A percentile compares a stretch with the other conserved stretches of the same genome.
phyloP scores from a whole-genome alignment of 768 basidiomycete species.

The Sutorius australiensis region DNA sequence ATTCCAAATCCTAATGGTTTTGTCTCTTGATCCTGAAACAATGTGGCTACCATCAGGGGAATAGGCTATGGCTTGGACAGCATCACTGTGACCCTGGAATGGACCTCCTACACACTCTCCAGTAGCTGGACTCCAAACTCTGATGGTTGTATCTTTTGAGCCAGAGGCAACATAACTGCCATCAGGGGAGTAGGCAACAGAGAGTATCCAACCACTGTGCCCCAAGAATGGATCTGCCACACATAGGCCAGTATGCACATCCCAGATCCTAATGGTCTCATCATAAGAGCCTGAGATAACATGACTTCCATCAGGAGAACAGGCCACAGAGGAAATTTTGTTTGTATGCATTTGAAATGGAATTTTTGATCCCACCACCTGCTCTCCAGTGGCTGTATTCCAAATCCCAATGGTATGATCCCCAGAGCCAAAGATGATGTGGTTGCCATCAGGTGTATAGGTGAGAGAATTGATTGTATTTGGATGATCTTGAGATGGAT shows the following conservation, averaged over 20 bases:
- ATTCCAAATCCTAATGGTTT: too few species aligned
- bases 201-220: slow-evolving; percentile 1
- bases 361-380: background rate
- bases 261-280: slow-evolving; percentile 17
- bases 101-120: too few species aligned
- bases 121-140: background rate
- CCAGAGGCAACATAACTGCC: slow-evolving; percentile 16
- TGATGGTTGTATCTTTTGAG: slow-evolving; percentile 13
- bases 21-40: too few species aligned
- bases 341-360: slow-evolving; percentile 20
- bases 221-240: slow-evolving; percentile 14
- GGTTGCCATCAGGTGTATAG: slow-evolving; percentile 18
- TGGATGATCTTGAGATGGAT: slow-evolving; percentile 21
- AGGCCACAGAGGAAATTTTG: slow-evolving; percentile 7
- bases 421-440: slow-evolving; percentile 16
- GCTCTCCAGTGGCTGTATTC: slow-evolving; percentile 2
- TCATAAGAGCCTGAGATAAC: slow-evolving; percentile 20
- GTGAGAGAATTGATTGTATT: slow-evolving; percentile 5
- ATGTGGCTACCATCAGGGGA: too few species aligned
- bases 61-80: too few species aligned
- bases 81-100: too few species aligned
- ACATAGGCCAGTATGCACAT: slow-evolving; percentile 15
- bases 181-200: slow-evolving; percentile 17
- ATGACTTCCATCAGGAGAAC: slow-evolving; percentile 16
- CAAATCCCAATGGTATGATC: slow-evolving; percentile 19